phyloP scores from a whole-genome alignment of 2,329 filamentous ascomycete species.

The Fusarium bactridioides region DNA sequence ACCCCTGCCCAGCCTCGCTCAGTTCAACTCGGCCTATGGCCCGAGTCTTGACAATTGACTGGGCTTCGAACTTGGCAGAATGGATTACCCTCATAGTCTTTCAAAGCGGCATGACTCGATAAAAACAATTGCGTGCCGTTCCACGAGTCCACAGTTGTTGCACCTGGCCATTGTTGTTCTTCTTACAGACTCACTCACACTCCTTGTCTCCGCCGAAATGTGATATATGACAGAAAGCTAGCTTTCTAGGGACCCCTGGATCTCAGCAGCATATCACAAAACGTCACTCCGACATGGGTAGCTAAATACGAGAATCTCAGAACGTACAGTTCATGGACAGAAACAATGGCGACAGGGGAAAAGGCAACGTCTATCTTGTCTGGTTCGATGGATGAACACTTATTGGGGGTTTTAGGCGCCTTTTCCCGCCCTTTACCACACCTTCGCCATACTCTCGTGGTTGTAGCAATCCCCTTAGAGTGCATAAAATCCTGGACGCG shows the following conservation, averaged over 20 bases:
- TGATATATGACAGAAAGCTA: slow-evolving; percentile 27
- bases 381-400: not conserved
- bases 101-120: slow-evolving; percentile 11
- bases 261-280: slow-evolving; percentile 20
- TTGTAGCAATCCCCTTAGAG: slow-evolving; percentile 16
- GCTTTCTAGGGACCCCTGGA: slow-evolving; percentile 5
- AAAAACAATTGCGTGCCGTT: slow-evolving; percentile 4
- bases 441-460: slow-evolving; percentile 19
- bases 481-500: slow-evolving; percentile 37
- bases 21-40: not conserved
- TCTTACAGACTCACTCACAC: not conserved
- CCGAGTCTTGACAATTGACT: not conserved
- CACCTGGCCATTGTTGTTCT: slow-evolving; percentile 7
- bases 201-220: slow-evolving; percentile 4
- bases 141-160: slow-evolving; percentile 1
- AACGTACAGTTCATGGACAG: not conserved
- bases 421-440: slow-evolving; percentile 20
- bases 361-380: slow-evolving; percentile 10
- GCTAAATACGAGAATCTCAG: slow-evolving; percentile 4
- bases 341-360: not conserved
- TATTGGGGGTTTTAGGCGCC: slow-evolving; percentile 3
- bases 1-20: not conserved
- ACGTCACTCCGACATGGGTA: slow-evolving; percentile 25
- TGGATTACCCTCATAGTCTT: not conserved
- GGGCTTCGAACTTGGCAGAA: not conserved